These are phyloP conservation scores for Myrica gale DNA, from an alignment of 306 rosid genomes.

Conservation along the genomic window DNA sequence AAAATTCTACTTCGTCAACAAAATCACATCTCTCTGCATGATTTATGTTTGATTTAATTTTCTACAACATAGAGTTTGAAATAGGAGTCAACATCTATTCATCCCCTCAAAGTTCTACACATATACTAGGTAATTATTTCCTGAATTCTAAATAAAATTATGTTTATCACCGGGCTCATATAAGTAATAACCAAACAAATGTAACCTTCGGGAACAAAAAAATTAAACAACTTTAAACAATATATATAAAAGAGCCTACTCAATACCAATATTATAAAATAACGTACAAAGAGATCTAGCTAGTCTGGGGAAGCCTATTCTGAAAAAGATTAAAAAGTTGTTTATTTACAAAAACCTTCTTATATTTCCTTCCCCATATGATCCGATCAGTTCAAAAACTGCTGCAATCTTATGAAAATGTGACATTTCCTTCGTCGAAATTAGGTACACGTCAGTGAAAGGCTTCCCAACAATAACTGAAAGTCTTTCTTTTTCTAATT, in stretches of 20 bases:
- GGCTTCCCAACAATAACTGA: slow-evolving; percentile 20
- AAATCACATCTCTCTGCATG: too few relatives aligned
- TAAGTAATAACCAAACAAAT: too few relatives aligned
- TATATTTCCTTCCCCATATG: background rate
- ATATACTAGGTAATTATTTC: too few relatives aligned
- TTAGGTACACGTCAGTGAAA: background rate
- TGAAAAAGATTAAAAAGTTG: background rate
- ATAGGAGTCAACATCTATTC: too few relatives aligned
- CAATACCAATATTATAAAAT: background rate
- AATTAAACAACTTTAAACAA: background rate
- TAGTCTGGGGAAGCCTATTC: background rate
- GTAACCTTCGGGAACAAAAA: background rate
- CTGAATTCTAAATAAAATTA: background rate
- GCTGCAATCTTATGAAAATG: background rate
- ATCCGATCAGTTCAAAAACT: background rate
- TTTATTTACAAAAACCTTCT: background rate
- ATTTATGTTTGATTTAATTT: too few relatives aligned
- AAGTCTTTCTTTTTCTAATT: background rate
- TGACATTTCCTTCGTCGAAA: background rate
- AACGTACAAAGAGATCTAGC: background rate
- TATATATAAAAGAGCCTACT: background rate
- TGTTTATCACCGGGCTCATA: too few relatives aligned
- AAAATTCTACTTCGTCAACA: too few relatives aligned
- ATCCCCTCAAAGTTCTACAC: too few relatives aligned
- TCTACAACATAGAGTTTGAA: too few relatives aligned